phyloP scores from a whole-genome alignment of 1,284 basidiomycete genomes.

The Rhodotorula sp. region DNA sequence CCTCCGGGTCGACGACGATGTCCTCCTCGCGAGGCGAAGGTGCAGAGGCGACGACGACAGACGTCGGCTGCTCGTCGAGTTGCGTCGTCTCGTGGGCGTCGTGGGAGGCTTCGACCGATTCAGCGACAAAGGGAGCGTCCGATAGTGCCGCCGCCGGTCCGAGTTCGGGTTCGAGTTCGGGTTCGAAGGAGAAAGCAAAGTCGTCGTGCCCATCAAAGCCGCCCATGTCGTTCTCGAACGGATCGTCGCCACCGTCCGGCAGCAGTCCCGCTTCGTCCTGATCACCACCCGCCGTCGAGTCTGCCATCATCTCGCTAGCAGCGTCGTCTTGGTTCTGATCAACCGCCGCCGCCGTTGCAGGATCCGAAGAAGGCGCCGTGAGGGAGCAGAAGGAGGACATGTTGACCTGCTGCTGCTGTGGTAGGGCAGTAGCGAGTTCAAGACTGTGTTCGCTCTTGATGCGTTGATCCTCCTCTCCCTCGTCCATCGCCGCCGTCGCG shows the following conservation, averaged over 20 bases:
- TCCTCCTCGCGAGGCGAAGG: no score
- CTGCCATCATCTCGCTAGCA: background rate
- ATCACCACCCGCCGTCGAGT: background rate
- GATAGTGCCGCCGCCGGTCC: no score
- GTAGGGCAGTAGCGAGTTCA: background rate
- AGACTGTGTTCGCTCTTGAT: background rate
- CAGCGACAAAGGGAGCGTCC: no score
- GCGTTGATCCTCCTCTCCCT: background rate
- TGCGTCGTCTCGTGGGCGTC: no score
- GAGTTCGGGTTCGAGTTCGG: no score
- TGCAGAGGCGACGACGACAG: no score
- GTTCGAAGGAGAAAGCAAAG: no score
- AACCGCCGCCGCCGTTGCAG: background rate
- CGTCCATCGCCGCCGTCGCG: no score
- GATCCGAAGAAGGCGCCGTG: background rate
- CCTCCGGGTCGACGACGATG: no score
- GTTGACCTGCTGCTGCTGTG: background rate
- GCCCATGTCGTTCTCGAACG: conserved; percentile 4
- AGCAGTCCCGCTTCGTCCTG: background rate
- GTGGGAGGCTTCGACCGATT: no score
- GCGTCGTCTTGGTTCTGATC: background rate
- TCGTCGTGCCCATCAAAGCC: conserved; percentile 7
- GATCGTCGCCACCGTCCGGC: background rate
- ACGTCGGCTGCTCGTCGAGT: no score
- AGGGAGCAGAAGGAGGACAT: background rate